A percentile compares a stretch with the other conserved stretches of the same genome.
phyloP scores from a whole-genome alignment of 225 moss, liverwort and hornwort genomes.

The Rhytidiadelphus loreus region DNA sequence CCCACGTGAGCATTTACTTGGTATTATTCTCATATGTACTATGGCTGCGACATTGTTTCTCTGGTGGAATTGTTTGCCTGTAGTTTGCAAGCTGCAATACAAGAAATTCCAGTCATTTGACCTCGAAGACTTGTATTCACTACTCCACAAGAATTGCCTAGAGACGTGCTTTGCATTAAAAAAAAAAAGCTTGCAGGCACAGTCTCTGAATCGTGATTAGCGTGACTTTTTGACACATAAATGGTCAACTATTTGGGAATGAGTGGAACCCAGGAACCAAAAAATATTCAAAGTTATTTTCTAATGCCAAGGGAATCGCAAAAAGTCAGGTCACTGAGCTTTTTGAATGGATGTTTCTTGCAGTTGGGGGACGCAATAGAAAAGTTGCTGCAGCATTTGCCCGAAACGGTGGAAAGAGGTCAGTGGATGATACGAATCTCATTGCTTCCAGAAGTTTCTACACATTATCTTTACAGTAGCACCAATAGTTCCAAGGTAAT shows the following conservation, averaged over 20 bases:
- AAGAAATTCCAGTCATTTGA: not conserved
- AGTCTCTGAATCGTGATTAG: not conserved
- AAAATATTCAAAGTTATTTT: not conserved
- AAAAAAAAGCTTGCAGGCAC: not conserved
- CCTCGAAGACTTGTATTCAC: not conserved
- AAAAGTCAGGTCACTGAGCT: not conserved
- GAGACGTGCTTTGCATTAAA: not conserved
- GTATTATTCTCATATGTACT: not conserved
- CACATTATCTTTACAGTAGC: no score
- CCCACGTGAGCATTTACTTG: not conserved
- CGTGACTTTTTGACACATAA: not conserved
- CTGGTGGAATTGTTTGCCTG: not conserved
- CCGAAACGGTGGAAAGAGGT: conserved; percentile 46
- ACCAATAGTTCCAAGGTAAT: not conserved
- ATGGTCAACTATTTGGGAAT: not conserved
- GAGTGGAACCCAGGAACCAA: not conserved
- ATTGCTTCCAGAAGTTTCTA: not conserved
- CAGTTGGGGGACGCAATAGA: conserved; percentile 71
- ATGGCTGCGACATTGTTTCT: not conserved
- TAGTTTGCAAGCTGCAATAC: not conserved
- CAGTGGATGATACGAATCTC: not conserved
- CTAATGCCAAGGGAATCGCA: not conserved
- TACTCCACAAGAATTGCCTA: no score
- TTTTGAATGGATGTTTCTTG: not conserved
- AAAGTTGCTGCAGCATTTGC: conserved; percentile 71